phyloP scores from a whole-genome alignment of 805 yeast genomes.

The Candida mattraensis region DNA sequence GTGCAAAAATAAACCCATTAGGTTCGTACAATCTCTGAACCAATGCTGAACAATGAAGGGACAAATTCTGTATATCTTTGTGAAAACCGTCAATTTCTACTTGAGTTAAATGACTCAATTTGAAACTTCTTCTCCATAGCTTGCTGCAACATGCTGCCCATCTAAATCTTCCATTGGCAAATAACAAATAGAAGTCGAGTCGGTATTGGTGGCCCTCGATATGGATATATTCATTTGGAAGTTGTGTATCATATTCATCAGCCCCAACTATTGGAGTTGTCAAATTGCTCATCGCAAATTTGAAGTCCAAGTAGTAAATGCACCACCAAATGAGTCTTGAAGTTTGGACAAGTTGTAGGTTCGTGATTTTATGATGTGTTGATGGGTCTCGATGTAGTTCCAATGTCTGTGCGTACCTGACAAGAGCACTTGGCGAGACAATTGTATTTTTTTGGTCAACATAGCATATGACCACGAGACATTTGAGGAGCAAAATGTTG shows the following conservation, averaged over 20 bases:
- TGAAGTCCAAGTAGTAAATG: conserved; percentile 56
- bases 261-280: conserved; percentile 51
- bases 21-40: conserved; percentile 24
- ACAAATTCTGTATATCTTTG: conserved; percentile 18
- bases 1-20: too few species aligned
- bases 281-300: conserved; percentile 53
- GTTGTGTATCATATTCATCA: conserved; percentile 53
- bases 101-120: conserved; percentile 5
- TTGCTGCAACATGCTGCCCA: conserved; percentile 31
- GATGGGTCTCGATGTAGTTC: conserved; percentile 61
- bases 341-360: conserved; percentile 47
- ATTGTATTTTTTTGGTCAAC: conserved; percentile 54
- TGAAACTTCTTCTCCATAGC: conserved; percentile 16
- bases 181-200: conserved; percentile 45
- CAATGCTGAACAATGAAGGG: conserved; percentile 20
- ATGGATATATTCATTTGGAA: conserved; percentile 44
- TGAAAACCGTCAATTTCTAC: conserved; percentile 1
- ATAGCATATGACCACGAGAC: conserved; percentile 51
- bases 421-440: conserved; percentile 53
- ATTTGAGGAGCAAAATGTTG: conserved; percentile 39
- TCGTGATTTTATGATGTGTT: conserved; percentile 46
- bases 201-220: conserved; percentile 29
- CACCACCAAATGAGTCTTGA: conserved; percentile 69
- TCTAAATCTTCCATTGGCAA: conserved; percentile 52
- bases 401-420: conserved; percentile 53